phyloP scores from a whole-genome alignment of 352 stramenopile species.

The Halophytophthora polymorphica region DNA sequence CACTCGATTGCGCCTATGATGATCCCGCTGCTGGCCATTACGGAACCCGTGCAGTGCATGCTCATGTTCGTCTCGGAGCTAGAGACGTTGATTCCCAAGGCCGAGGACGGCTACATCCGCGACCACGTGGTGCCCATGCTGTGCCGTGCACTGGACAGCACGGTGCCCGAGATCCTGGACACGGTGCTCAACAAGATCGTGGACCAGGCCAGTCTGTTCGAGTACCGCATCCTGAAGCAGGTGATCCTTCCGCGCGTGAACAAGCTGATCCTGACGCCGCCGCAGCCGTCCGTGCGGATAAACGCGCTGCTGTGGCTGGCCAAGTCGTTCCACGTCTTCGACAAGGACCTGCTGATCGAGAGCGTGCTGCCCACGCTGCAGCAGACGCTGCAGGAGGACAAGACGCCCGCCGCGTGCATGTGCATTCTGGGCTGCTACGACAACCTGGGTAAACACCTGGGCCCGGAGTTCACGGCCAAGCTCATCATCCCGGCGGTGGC shows the following conservation, averaged over 20 bases:
- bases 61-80: constrained; percentile 89
- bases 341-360: constrained; percentile 84
- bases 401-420: constrained; percentile 84
- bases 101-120: constrained; percentile 86
- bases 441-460: constrained; percentile 85
- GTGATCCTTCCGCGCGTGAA: constrained; percentile 84
- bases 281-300: constrained; percentile 80
- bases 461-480: constrained; percentile 79
- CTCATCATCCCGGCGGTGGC: constrained; percentile 79
- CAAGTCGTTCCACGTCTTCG: constrained; percentile 88
- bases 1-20: constrained; percentile 80
- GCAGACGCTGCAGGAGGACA: constrained; percentile 74
- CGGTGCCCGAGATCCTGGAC: constrained; percentile 82
- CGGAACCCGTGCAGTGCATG: constrained; percentile 88
- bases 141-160: constrained; percentile 78
- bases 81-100: constrained; percentile 78
- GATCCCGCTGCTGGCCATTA: constrained; percentile 73
- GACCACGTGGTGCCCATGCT: constrained; percentile 88
- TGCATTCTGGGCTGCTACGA: constrained; percentile 87
- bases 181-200: constrained; percentile 89
- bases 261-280: constrained; percentile 81
- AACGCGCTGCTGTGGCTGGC: constrained; percentile 84
- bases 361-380: constrained; percentile 75
- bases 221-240: constrained; percentile 88
- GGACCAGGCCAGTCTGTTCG: constrained; percentile 82